These are phyloP conservation scores for Sechiopsis laciniata DNA, from an alignment of 306 rosid species.

Conservation along the genomic window DNA sequence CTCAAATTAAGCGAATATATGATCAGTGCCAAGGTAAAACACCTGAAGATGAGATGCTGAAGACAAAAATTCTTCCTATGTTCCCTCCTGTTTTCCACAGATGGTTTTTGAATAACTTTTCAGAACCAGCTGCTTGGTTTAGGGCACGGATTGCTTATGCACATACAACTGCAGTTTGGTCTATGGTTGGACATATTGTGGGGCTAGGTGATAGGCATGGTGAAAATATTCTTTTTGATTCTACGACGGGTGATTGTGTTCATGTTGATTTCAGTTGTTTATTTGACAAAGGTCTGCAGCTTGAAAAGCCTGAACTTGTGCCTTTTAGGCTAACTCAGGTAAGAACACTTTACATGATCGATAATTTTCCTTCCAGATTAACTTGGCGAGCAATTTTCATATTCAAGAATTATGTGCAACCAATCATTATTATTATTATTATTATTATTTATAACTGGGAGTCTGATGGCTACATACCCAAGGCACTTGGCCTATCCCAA, in stretches of 20 bases:
- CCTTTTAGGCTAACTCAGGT: conserved; percentile 98
- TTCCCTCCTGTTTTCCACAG: conserved; percentile 89
- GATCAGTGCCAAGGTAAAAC: conserved; percentile 86
- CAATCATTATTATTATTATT: background rate
- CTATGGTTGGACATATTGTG: conserved; percentile 98
- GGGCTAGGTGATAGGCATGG: conserved; percentile 96
- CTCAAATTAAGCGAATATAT: conserved; percentile 75
- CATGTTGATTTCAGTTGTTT: conserved; percentile 98
- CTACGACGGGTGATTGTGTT: conserved; percentile 92
- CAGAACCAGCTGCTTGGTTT: conserved; percentile 99
- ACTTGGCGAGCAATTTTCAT: background rate
- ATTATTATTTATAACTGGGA: too few relatives aligned
- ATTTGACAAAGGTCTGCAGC: conserved; percentile 91
- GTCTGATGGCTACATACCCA: too few relatives aligned
- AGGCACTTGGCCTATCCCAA: too few relatives aligned
- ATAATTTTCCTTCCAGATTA: background rate
- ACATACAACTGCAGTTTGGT: conserved; percentile 98
- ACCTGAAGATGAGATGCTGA: conserved; percentile 78
- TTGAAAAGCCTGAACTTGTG: conserved; percentile 97
- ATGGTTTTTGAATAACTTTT: conserved; percentile 89
- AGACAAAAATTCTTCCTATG: conserved; percentile 80
- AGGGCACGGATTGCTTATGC: conserved; percentile 92
- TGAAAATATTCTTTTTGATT: conserved; percentile 93
- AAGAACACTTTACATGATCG: conserved; percentile 26
- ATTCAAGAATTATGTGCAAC: background rate